Evolutionary conservation across 257 asterid genomes (phyloP).

Genomic region (Forsythia viridissima): DNA sequence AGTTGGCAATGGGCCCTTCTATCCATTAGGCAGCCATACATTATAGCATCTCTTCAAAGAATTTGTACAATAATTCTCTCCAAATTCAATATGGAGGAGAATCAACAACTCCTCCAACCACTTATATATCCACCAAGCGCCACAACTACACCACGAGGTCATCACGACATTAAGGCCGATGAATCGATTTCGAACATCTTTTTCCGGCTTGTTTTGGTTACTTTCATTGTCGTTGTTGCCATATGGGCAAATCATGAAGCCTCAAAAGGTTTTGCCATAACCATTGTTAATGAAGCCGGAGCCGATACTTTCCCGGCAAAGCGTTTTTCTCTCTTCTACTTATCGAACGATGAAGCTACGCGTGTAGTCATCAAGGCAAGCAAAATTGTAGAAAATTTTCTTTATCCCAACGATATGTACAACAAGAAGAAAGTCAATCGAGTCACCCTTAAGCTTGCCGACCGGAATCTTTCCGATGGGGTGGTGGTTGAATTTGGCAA

Average conservation of each 20-base stretch:
- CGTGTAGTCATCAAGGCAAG: constrained; percentile 51
- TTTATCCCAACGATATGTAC: constrained; percentile 28
- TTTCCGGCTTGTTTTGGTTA: constrained; percentile 43
- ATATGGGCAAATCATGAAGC: constrained; percentile 79
- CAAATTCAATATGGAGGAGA: constrained; percentile 34
- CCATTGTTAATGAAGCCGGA: constrained; percentile 45
- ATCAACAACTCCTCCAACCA: constrained; percentile 51
- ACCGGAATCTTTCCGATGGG: constrained; percentile 30
- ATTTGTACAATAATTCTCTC: constrained; percentile 3
- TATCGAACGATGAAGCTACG: constrained; percentile 56
- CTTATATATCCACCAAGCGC: constrained; percentile 37
- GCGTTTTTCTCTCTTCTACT: constrained; percentile 61
- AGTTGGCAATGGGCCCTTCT: constrained; percentile 17
- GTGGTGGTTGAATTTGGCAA: constrained; percentile 21
- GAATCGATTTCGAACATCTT: constrained; percentile 33
- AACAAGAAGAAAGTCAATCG: constrained; percentile 42
- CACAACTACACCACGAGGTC: constrained; percentile 4
- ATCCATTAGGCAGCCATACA: constrained; percentile 24
- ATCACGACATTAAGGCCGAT: neutral
- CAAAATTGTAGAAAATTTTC: constrained; percentile 41
- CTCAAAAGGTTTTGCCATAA: constrained; percentile 62
- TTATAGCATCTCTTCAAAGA: neutral
- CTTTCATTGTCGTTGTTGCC: constrained; percentile 44
- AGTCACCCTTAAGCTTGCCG: constrained; percentile 33
- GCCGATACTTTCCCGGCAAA: constrained; percentile 26